Percentiles rank a stretch among this genome's conserved stretches.
Conservation (phyloP, 768 basidiomycete species). For the Filobasidium floriforme region DNA sequence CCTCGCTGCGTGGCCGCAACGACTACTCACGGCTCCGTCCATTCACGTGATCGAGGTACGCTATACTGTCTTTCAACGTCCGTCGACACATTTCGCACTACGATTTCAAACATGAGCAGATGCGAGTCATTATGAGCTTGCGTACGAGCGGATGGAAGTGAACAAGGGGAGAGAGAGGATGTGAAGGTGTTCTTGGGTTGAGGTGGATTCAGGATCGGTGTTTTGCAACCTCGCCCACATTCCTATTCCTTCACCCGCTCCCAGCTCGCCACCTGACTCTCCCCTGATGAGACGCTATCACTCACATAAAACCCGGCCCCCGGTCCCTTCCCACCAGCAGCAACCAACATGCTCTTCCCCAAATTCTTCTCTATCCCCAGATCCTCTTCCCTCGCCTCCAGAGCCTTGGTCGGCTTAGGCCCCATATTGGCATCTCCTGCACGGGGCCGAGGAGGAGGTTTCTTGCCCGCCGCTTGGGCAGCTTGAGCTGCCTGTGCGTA, state of each 20-base stretch:
- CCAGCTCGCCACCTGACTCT: too few species aligned
- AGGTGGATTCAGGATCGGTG: too few species aligned
- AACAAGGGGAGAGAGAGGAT: too few species aligned
- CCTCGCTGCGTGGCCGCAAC: not conserved
- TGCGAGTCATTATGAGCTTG: too few species aligned
- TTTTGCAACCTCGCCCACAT: too few species aligned
- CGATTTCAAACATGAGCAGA: not conserved
- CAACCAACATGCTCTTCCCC: conserved; percentile 87
- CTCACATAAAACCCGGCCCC: conserved; percentile 74
- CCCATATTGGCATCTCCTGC: conserved; percentile 50
- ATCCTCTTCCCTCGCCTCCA: conserved; percentile 75
- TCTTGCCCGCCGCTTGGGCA: conserved; percentile 48
- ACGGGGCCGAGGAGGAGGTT: conserved; percentile 36
- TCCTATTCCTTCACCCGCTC: too few species aligned
- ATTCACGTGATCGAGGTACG: conserved; percentile 93
- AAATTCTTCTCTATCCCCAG: conserved; percentile 92
- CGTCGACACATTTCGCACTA: conserved; percentile 79
- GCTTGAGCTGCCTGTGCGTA: conserved; percentile 57
- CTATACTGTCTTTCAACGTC: conserved; percentile 87
- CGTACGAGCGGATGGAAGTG: too few species aligned
- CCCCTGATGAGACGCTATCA: too few species aligned
- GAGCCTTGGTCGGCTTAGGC: conserved; percentile 86
- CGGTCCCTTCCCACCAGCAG: conserved; percentile 50
- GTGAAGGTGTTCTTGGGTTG: too few species aligned
- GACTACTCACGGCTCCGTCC: conserved; percentile 71